Conservation (phyloP, 2,329 filamentous ascomycete species). For the Diaporthe citriasiana region DNA sequence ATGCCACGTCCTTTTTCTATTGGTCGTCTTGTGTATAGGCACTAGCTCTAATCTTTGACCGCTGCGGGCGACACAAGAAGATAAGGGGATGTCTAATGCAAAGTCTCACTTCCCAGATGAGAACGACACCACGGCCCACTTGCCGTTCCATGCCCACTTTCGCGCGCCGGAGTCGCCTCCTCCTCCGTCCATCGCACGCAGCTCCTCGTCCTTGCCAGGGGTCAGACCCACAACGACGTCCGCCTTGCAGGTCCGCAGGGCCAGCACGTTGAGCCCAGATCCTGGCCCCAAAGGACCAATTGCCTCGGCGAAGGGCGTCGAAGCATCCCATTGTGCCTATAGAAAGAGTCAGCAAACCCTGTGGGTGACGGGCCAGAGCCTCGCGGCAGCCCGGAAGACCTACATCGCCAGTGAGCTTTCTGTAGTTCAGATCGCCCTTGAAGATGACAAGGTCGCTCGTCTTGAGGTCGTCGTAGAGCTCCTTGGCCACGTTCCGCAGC, state of each 20-base stretch:
- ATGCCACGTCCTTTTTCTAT: neutral
- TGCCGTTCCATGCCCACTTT: conserved; percentile 95
- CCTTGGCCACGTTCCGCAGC: conserved; percentile 76
- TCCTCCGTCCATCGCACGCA: conserved; percentile 76
- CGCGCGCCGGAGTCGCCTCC: conserved; percentile 79
- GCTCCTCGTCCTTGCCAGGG: conserved; percentile 84
- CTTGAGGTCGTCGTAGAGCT: conserved; percentile 83
- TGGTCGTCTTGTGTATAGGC: neutral
- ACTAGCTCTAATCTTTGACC: neutral
- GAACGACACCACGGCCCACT: conserved; percentile 95
- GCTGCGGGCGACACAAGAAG: neutral
- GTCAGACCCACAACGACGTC: conserved; percentile 94
- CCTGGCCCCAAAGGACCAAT: conserved; percentile 87
- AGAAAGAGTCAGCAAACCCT: conserved; percentile 8
- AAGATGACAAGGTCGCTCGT: conserved; percentile 90
- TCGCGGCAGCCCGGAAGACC: conserved; percentile 53
- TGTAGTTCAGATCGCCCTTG: conserved; percentile 97
- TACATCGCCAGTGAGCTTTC: conserved; percentile 92
- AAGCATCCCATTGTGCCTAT: conserved; percentile 84
- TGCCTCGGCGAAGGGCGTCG: conserved; percentile 86
- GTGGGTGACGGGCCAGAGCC: neutral
- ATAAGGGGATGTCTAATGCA: neutral
- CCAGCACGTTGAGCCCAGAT: conserved; percentile 87
- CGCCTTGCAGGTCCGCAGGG: conserved; percentile 94
- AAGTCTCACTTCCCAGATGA: conserved; percentile 54